Evolutionary conservation across 768 basidiomycete species (phyloP).

Genomic region (Boletus coccyginus): DNA sequence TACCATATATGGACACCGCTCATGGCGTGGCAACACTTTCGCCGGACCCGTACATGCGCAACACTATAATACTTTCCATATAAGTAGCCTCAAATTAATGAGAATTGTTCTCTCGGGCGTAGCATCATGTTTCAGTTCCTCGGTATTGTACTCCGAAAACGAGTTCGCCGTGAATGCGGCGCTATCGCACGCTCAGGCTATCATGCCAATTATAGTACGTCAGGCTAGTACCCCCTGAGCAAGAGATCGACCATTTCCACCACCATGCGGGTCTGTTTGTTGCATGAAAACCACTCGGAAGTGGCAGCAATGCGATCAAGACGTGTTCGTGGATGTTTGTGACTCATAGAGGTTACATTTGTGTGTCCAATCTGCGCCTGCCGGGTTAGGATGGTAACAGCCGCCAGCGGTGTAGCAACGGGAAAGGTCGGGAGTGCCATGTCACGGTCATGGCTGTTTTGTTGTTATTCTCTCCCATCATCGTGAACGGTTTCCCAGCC

Average conservation of each 20-base stretch:
- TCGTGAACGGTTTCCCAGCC: slow-evolving; percentile 12
- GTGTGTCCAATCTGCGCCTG: background rate
- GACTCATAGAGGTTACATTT: background rate
- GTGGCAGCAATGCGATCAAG: background rate
- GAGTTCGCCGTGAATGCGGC: too few species aligned
- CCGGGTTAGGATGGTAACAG: slow-evolving; percentile 17
- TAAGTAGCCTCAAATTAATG: too few species aligned
- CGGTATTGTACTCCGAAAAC: too few species aligned
- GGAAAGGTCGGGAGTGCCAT: background rate
- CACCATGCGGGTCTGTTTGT: background rate
- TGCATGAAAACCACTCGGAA: background rate
- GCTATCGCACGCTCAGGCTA: too few species aligned
- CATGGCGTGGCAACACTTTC: too few species aligned
- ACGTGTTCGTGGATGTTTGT: background rate
- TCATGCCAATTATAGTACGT: background rate
- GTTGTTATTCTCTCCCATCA: slow-evolving; percentile 27
- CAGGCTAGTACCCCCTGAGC: background rate
- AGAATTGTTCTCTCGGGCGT: too few species aligned
- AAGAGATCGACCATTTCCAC: background rate
- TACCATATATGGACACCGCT: too few species aligned
- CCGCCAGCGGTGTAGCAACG: slow-evolving; percentile 21
- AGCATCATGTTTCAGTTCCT: too few species aligned
- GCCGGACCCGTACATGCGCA: too few species aligned
- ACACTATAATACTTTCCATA: too few species aligned
- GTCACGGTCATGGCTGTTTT: slow-evolving; percentile 6